Base-by-base conservation (phyloP, 2,329 filamentous ascomycete genomes). In the Neopestalotiopsis sp. region DNA sequence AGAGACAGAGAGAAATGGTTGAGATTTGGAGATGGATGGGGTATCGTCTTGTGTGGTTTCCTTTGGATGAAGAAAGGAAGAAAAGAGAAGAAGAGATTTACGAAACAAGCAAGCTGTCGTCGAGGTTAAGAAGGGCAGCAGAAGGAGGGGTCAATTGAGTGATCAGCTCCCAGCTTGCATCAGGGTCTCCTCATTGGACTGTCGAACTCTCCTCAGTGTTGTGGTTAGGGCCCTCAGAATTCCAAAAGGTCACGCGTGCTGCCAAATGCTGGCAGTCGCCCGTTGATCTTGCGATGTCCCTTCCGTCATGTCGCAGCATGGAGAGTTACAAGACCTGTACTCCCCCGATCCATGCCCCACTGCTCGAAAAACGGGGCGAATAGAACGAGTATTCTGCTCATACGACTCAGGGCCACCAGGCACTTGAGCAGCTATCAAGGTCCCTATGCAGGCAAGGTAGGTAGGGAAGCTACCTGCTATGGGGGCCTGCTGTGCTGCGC, bases 201-300 rank as follows among this genome's bases (percentile, higher is more conserved):
- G 45, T n/a, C n/a, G 17, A 66, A 14, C n/a, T 45, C 34, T 10
- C 10, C 34, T 38, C 13, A 24, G n/a, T 14, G 57, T 10, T 38
- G 34, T 38, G 34, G 34, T 52, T 40, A 52, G 52, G 20, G 64
- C n/a, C 38, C 64, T 28, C 52, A 28, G 34, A 49, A 12, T 38
- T 20, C 32, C 13, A 42, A 14, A 52, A 45, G 65, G 65, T 67
- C 65, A 67, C 65, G 65, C 52, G 65, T 67, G 65, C 34, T 30
- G 57, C 20, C 45, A 17, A 20, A n/a, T 20, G 17, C 20, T 52
- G 65, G 52, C 34, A 60, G 65, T 67, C 65, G 56, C 56, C 56
- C 56, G 65, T 59, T 56, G 65, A 67, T 67, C 65, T 67, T 56
- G 59, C 28, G 65, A 67, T 67, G 65, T 67, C 42, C 56, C 56